phyloP scores from a whole-genome alignment of 345 rosid species.

The Bruguiera gymnorhiza region DNA sequence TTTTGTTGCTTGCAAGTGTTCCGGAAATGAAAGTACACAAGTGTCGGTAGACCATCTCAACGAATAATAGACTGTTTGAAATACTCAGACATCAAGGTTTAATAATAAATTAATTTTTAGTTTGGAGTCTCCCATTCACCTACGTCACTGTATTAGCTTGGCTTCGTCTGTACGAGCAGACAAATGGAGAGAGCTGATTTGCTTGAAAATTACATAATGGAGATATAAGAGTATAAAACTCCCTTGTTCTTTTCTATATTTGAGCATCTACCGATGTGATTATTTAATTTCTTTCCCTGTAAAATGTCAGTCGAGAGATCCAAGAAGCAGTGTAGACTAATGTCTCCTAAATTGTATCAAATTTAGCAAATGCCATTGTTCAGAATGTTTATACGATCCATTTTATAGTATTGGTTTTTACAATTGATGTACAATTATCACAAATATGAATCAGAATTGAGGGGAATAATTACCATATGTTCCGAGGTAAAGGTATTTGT shows the following conservation, averaged over 20 bases:
- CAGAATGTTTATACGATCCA: not conserved
- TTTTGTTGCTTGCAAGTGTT: too few species aligned
- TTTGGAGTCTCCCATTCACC: constrained; percentile 2
- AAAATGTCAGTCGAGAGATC: too few species aligned
- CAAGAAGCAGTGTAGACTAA: too few species aligned
- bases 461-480: constrained; percentile 43
- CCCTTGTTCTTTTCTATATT: too few species aligned
- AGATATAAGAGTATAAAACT: too few species aligned
- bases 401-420: not conserved
- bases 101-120: not conserved
- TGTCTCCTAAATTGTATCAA: too few species aligned
- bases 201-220: not conserved
- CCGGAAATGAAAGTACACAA: too few species aligned
- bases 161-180: not conserved
- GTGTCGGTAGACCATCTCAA: not conserved
- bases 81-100: too few species aligned
- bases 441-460: not conserved
- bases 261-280: too few species aligned
- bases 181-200: not conserved
- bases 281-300: too few species aligned
- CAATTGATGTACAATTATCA: too few species aligned
- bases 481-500: constrained; percentile 69
- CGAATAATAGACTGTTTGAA: not conserved
- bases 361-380: too few species aligned
- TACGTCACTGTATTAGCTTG: not conserved